phyloP scores from a whole-genome alignment of 805 yeast genomes.

The Candida dendrica region DNA sequence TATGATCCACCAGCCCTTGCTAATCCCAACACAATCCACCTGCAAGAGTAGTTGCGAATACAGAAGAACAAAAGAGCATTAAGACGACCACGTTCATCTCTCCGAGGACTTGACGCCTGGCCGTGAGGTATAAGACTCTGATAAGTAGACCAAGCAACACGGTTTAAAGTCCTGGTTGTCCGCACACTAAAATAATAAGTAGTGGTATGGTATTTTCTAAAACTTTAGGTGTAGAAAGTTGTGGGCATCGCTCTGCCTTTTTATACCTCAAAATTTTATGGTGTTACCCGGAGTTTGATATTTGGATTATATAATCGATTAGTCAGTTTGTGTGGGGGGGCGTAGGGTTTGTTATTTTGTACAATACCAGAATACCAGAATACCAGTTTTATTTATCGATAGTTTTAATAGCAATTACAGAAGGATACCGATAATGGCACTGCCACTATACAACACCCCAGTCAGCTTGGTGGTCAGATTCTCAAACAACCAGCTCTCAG shows the following conservation, averaged over 20 bases:
- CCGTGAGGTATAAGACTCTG: constrained; percentile 25
- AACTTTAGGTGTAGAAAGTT: neutral
- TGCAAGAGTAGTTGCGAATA: constrained; percentile 29
- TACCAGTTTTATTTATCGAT: no score
- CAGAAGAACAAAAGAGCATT: constrained; percentile 49
- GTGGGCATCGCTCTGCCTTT: no score
- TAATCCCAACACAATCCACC: constrained; percentile 28
- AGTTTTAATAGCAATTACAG: no score
- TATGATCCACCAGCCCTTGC: constrained; percentile 69
- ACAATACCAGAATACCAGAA: no score
- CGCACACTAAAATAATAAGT: constrained; percentile 45
- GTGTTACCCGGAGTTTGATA: neutral
- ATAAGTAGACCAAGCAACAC: constrained; percentile 53
- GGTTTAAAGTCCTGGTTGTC: constrained; percentile 68
- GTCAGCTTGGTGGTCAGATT: constrained; percentile 31
- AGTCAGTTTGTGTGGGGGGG: no score
- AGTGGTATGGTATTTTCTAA: constrained; percentile 6
- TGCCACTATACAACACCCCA: neutral
- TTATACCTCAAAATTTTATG: neutral
- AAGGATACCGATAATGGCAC: constrained; percentile 2
- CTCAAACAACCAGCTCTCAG: constrained; percentile 35
- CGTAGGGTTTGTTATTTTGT: no score
- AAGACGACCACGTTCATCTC: constrained; percentile 60
- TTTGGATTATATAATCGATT: neutral
- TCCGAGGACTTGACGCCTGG: constrained; percentile 69